phyloP scores from a whole-genome alignment of 257 asterid species.

The Gentiana straminea region DNA sequence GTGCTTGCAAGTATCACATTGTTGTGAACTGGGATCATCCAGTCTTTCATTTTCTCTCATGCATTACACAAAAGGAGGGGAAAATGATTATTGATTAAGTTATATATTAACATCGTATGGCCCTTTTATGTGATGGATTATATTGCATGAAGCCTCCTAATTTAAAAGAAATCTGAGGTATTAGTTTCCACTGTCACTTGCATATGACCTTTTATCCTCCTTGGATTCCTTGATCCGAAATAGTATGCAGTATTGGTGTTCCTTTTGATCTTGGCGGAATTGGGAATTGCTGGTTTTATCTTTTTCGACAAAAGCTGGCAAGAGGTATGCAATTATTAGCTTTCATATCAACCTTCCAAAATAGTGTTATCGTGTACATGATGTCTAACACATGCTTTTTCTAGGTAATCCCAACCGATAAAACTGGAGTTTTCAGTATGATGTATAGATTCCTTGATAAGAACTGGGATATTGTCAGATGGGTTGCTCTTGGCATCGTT shows the following conservation, averaged over 20 bases:
- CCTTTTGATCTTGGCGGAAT: constrained; percentile 69
- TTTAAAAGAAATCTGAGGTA: too few species aligned
- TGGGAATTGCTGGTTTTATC: constrained; percentile 77
- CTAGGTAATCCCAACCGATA: constrained; percentile 64
- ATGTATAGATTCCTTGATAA: constrained; percentile 58
- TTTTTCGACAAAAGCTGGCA: constrained; percentile 92
- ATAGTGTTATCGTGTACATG: constrained; percentile 8
- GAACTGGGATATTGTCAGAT: constrained; percentile 64
- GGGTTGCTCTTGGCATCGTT: constrained; percentile 79
- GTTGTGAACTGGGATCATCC: too few species aligned
- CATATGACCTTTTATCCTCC: background rate
- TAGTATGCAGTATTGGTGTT: constrained; percentile 75
- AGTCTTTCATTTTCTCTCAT: too few species aligned
- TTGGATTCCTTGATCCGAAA: constrained; percentile 53
- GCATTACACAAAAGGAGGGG: too few species aligned
- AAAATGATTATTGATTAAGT: too few species aligned
- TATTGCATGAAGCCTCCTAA: too few species aligned
- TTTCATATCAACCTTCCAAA: constrained; percentile 8
- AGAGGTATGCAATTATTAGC: constrained; percentile 34
- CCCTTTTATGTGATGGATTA: too few species aligned
- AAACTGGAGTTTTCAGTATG: constrained; percentile 46
- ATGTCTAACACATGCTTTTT: constrained; percentile 4
- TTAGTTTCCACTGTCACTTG: too few species aligned
- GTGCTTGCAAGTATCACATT: too few species aligned
- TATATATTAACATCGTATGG: too few species aligned